Base-by-base conservation (phyloP, 2,329 filamentous ascomycete species). In the Pseudocercospora fuligena region DNA sequence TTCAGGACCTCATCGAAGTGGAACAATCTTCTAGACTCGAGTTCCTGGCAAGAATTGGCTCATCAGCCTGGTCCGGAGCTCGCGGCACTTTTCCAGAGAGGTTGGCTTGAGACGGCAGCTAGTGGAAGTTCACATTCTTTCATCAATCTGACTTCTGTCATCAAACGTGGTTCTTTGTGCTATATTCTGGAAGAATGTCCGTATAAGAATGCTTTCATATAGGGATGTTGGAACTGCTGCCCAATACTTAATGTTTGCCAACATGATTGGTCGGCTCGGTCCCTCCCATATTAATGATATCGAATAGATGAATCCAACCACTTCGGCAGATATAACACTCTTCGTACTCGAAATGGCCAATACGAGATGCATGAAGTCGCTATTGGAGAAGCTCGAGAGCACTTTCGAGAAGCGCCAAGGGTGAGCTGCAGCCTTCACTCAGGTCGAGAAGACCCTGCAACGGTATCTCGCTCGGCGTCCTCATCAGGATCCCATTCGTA, bases 101-200 rank as follows among this genome's bases (percentile, higher is more conserved):
- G 51, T 19, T 31, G 51, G 25, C 16, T 2, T 14, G 8, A 31
- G 51, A 56, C 51, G 51, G 51, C 11, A 27, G 27, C 51, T 56
- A 56, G 16, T 27, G 51, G 51, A 56, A 56, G 51, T n/a, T n/a
- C 51, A 27, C 51, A 56, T 56, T 56, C 51, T 27, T 31, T 56
- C 51, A 56, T 56, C 51, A 29, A 31, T 33, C 16, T 56, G 21
- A 56, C 51, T 56, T 56, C 51, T 56, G 14, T 54, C 49, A 54
- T 16, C 7, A 8, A 54, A 54, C 23, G 49, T 56, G 27, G 51
- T 27, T 27, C 16, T 27, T 5, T 5, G 5, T 43, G 40, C 51
- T 56, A 21, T 6, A n/a, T 56, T 56, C 51, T 25, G 8, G 2
- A 31, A 7, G 19, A 56, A 19, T 31, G 27, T 56, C 51, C 11